Conservation (phyloP, 305 asterid genomes). For the Nicotiana rustica region DNA sequence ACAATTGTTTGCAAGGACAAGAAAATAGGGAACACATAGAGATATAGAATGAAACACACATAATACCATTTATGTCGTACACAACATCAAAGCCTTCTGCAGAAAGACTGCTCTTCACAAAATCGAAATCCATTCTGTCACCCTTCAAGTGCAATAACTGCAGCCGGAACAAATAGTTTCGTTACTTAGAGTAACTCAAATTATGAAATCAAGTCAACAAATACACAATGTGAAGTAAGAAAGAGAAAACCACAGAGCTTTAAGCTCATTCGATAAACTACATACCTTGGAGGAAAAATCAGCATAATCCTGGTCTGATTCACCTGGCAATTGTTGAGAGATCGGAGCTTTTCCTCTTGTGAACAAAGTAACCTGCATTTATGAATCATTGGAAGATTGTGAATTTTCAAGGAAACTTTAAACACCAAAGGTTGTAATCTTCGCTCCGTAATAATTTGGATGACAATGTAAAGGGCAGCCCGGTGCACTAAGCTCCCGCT, state of each 20-base stretch:
- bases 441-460: neutral
- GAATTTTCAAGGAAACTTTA: neutral
- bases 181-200: neutral
- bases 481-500: too few species aligned
- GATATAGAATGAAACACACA: neutral
- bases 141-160: slow-evolving; percentile 96
- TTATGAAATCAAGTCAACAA: slow-evolving; percentile 10
- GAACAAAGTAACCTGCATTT: slow-evolving; percentile 83
- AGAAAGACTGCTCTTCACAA: slow-evolving; percentile 87
- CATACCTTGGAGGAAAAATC: slow-evolving; percentile 82
- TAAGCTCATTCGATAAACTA: neutral
- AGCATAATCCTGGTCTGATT: slow-evolving; percentile 74
- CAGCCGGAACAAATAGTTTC: slow-evolving; percentile 24
- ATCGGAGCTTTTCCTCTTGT: slow-evolving; percentile 98
- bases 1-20: neutral
- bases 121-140: slow-evolving; percentile 87
- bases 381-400: neutral
- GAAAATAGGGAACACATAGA: neutral
- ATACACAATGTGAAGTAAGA: neutral
- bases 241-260: neutral
- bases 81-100: slow-evolving; percentile 94
- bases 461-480: neutral
- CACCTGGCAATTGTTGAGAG: slow-evolving; percentile 90
- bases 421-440: neutral
- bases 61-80: slow-evolving; percentile 90